phyloP scores from a whole-genome alignment of 768 basidiomycete species.

The Rossbeevera mucosa region DNA sequence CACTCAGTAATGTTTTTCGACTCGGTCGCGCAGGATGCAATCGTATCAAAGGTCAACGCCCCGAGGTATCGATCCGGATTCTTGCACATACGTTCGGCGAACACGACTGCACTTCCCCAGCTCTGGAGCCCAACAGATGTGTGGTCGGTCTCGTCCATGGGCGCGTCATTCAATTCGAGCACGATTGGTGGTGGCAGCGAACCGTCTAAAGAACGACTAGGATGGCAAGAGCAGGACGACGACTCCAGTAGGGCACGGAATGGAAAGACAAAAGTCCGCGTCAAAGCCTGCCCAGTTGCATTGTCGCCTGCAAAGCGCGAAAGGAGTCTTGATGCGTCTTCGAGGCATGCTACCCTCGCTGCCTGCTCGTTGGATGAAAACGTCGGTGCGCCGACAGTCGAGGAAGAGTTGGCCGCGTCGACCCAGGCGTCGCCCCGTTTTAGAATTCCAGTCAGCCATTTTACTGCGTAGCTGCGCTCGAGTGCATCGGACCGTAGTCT shows the following conservation, averaged over 20 bases:
- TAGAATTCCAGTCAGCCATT: constrained; percentile 71
- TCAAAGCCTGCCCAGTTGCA: constrained; percentile 40
- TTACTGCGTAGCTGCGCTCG: constrained; percentile 64
- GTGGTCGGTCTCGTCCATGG: constrained; percentile 59
- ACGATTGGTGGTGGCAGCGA: constrained; percentile 22
- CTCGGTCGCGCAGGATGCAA: not conserved
- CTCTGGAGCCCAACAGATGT: constrained; percentile 81
- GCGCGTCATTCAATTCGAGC: constrained; percentile 67
- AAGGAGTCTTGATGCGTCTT: constrained; percentile 57
- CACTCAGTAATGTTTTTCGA: not conserved
- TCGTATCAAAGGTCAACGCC: constrained; percentile 15
- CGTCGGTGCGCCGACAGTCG: not conserved
- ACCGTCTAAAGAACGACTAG: not conserved
- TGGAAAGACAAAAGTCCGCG: constrained; percentile 52
- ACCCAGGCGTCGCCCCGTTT: constrained; percentile 55
- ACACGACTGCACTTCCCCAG: constrained; percentile 74
- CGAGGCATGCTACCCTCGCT: constrained; percentile 42
- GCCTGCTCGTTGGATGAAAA: constrained; percentile 35
- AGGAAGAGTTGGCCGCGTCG: constrained; percentile 7
- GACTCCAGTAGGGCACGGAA: constrained; percentile 9
- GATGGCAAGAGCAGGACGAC: not conserved
- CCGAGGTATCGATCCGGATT: constrained; percentile 40
- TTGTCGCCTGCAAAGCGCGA: constrained; percentile 44
- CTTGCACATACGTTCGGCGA: constrained; percentile 59
- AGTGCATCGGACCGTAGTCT: constrained; percentile 57